Base-by-base conservation (phyloP, 306 rosid species). In the Lotus japonicus region DNA sequence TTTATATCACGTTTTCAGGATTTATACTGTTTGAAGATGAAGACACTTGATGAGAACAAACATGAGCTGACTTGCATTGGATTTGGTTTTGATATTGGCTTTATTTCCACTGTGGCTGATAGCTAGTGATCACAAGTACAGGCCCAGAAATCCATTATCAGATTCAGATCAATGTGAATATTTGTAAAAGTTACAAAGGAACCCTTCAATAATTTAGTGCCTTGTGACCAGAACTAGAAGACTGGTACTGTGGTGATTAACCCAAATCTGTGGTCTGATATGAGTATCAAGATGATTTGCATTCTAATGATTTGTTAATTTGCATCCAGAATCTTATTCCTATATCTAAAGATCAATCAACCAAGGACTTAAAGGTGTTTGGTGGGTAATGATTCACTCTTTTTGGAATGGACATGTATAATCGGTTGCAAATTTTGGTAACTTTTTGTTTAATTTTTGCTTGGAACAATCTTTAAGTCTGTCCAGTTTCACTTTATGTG, bases 401-500 rank as follows among this genome's bases (percentile, higher is more conserved):
- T 73, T 74, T 58, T 18, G 60, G 44, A 73, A 73, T 60, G 41
- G 77, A 23, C 50, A 12, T 54, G 11, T 15, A 57, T 56, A 26
- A 64, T 64, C 15, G 26, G 49, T 48, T 39, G 42, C 68, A 60
- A 58, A 23, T 56, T 50, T 48, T 36, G 17, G 53, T 66, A 53
- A 46, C 71, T 76, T 45, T 76, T 45, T 59, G 65, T 52, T 60
- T 58, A 2, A 43, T 13, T 46, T 70, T 58, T 71, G 44, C 54
- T 54, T 67, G 58, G 11, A 54, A 60, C 21, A 10, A 31, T 48
- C 74, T 67, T 60, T 71, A 39, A 44, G 33, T 53, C 36, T 50
- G 71, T 39, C 77, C 38, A 18, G 41, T 53, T 13, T 58, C 43
- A 53, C 67, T 70, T 71, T 80, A 68, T 66, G 28, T 57, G 83